These are phyloP conservation scores for Trichoderma atroviride DNA, from an alignment of 2,329 filamentous ascomycete genomes.

Conservation along the genomic window DNA sequence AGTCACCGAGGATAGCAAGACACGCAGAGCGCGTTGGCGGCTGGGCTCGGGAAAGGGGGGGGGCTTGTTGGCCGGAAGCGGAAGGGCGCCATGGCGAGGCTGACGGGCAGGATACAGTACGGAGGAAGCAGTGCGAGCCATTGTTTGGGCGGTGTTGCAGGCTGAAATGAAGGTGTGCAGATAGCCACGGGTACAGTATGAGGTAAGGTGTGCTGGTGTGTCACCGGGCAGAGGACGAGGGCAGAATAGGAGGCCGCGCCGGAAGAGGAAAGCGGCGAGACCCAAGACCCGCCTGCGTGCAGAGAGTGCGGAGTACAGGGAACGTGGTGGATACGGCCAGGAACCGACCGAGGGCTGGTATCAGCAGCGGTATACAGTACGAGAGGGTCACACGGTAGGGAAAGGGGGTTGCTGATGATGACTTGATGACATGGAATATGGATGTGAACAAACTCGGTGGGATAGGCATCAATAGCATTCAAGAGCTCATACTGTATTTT, in stretches of 20 bases:
- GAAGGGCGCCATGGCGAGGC: constrained; percentile 18
- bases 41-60: constrained; percentile 14
- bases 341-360: constrained; percentile 8
- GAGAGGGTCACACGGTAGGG: not conserved
- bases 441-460: not conserved
- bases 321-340: not conserved
- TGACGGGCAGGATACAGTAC: not conserved
- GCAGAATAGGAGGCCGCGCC: constrained; percentile 25
- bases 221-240: constrained; percentile 14
- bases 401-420: not conserved
- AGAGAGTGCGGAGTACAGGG: constrained; percentile 24
- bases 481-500: not conserved
- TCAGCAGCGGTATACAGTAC: not conserved
- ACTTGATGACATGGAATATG: not conserved
- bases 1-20: not conserved
- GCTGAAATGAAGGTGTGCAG: constrained; percentile 17
- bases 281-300: constrained; percentile 4
- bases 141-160: not conserved
- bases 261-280: constrained; percentile 23
- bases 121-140: not conserved
- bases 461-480: not conserved
- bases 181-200: not conserved
- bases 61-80: constrained; percentile 17
- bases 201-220: constrained; percentile 19
- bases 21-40: not conserved